These are phyloP conservation scores for Penicillium italicum DNA, from an alignment of 2,329 filamentous ascomycete genomes.

Conservation along the genomic window DNA sequence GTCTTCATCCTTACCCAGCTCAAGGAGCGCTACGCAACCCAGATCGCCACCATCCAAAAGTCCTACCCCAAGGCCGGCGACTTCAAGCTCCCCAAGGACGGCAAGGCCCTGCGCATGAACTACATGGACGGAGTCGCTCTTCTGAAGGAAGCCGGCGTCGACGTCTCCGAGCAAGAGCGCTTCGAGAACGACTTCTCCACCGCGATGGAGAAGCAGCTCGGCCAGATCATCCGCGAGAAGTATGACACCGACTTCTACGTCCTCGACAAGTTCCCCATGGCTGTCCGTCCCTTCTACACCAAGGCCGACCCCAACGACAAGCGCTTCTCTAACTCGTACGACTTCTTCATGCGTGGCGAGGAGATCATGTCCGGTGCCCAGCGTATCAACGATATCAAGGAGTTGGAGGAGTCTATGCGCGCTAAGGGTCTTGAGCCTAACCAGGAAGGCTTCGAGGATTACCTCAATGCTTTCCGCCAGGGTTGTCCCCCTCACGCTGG, in stretches of 20 bases:
- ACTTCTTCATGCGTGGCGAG: constrained; percentile 69
- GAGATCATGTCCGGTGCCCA: constrained; percentile 66
- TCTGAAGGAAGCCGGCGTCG: constrained; percentile 49
- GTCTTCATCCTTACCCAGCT: constrained; percentile 49
- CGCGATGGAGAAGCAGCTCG: constrained; percentile 64
- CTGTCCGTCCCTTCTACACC: constrained; percentile 87
- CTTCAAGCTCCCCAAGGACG: constrained; percentile 49
- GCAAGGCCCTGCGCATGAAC: constrained; percentile 48
- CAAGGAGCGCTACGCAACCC: constrained; percentile 43
- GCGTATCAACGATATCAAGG: constrained; percentile 60
- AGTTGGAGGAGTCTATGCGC: constrained; percentile 57
- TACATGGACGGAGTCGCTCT: constrained; percentile 50
- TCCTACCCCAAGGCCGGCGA: constrained; percentile 50
- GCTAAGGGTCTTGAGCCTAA: constrained; percentile 59
- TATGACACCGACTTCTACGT: constrained; percentile 96
- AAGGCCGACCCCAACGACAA: constrained; percentile 69
- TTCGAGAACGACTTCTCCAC: constrained; percentile 49
- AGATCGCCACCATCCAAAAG: constrained; percentile 48
- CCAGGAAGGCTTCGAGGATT: constrained; percentile 59
- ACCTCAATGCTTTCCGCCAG: constrained; percentile 61
- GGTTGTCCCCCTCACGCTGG: constrained; percentile 63
- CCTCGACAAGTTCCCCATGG: constrained; percentile 91
- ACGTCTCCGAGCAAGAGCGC: constrained; percentile 48
- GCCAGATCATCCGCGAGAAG: constrained; percentile 78
- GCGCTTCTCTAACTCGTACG: constrained; percentile 64